Base-by-base conservation (phyloP, 305 asterid species). In the Plantago lanceolata region DNA sequence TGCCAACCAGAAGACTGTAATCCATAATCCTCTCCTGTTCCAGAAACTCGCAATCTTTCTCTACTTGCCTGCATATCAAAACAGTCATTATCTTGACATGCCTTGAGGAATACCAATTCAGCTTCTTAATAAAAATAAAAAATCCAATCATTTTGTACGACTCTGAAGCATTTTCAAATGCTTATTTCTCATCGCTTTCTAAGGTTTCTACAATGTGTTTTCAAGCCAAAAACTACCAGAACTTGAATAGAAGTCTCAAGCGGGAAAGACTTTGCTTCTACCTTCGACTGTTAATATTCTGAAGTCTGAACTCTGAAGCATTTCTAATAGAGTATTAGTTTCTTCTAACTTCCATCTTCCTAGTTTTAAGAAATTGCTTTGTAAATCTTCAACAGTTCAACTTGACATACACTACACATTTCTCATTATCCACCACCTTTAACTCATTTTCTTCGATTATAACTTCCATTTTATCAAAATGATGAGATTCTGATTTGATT, bases 1-100 rank as follows among this genome's bases (percentile, higher is more conserved):
- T 76, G 48, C 99, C 99, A 1, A 90, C 80, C 71, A 93, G 68
- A 52, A 93, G 97, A 65, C 98, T 93, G 72, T 93, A 93, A 79
- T 93, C 97, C 98, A 93, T 93, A 19, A 93, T 87, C 59, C 96
- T 85, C 79, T 85, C 98, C 40, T 84, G 91, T 75, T 87, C 97
- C 65, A 93, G 99, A 76, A 93, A 93, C 21, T 93, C 97, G 66
- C 95, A 85, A 72, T 93, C 99, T 48, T 75, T 82, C 68, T 84
- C 88, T 71, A 89, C 87, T 80, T 93, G 97, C 78, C 99, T 89
- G 92, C 83, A 60, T 11, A 68, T 48, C 61, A 26, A 53, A 64
- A 67, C n/a, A 33, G 49, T 45, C 68, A 44, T 59, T 43, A 44
- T 60, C 40, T 31, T 57, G 29, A 28, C 61, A 57, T 56, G 35